Evolutionary conservation across 148 eudicot genomes (phyloP).

Genomic region (Pharnaceum exiguum): DNA sequence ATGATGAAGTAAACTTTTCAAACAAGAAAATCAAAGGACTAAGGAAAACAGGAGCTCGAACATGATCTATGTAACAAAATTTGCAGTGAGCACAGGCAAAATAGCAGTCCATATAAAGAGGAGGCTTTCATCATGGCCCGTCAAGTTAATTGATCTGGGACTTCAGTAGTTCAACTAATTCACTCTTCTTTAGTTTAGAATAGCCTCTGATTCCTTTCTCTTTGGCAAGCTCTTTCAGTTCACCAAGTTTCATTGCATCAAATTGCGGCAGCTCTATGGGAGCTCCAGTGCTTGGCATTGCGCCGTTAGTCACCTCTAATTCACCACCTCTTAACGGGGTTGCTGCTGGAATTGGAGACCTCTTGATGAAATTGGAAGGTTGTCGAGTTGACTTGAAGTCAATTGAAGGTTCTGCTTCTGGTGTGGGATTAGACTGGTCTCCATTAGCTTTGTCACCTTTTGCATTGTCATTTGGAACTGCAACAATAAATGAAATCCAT

Average conservation of each 20-base stretch:
- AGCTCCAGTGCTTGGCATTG: constrained; percentile 2
- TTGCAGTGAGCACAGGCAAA: too few species aligned
- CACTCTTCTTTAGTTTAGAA: constrained; percentile 59
- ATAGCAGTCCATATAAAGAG: too few species aligned
- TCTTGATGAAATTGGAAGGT: constrained; percentile 50
- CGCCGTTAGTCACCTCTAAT: constrained; percentile 10
- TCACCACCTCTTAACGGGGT: constrained; percentile 14
- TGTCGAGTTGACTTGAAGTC: constrained; percentile 27
- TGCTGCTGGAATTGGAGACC: constrained; percentile 45
- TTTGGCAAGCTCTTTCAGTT: constrained; percentile 54
- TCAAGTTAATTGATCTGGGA: constrained; percentile 1
- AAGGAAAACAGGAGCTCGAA: too few species aligned
- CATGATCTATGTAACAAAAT: too few species aligned
- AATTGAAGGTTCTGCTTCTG: constrained; percentile 11
- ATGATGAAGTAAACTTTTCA: too few species aligned
- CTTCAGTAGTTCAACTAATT: constrained; percentile 40
- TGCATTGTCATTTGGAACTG: too few species aligned
- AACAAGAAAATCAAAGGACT: too few species aligned
- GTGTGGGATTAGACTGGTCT: constrained; percentile 11
- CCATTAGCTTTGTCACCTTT: too few species aligned
- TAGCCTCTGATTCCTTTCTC: constrained; percentile 55
- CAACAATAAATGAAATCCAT: too few species aligned
- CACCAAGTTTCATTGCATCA: constrained; percentile 48
- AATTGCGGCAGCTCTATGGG: constrained; percentile 6
- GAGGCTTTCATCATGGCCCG: too few species aligned